phyloP scores from a whole-genome alignment of 768 basidiomycete species.

The Boletus vermiculosoides region DNA sequence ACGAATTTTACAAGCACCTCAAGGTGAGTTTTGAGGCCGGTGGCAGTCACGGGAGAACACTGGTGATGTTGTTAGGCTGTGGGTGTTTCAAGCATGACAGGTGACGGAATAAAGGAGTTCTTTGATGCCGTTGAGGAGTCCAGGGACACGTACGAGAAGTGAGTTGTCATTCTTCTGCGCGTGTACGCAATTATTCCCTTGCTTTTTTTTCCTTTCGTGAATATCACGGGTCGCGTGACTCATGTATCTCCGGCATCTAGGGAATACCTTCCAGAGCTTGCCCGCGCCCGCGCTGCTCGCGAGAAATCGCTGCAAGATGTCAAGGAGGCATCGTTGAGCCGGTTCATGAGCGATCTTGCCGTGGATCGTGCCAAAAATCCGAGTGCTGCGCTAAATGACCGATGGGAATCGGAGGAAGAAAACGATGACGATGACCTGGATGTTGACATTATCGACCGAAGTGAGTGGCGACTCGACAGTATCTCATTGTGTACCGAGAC shows the following conservation, averaged over 20 bases:
- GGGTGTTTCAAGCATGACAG: conserved; percentile 94
- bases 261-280: conserved; percentile 89
- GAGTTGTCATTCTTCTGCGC: conserved; percentile 23
- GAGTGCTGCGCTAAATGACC: conserved; percentile 50
- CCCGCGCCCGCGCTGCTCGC: conserved; percentile 61
- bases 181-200: not conserved
- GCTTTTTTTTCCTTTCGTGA: not conserved
- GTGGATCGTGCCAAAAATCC: conserved; percentile 72
- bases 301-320: conserved; percentile 61
- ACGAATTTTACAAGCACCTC: conserved; percentile 97
- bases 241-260: conserved; percentile 39
- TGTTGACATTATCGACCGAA: conserved; percentile 65
- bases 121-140: conserved; percentile 89
- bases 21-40: conserved; percentile 51
- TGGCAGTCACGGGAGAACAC: not conserved
- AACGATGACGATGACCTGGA: conserved; percentile 50
- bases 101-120: conserved; percentile 90
- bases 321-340: conserved; percentile 74
- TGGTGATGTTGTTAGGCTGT: conserved; percentile 61
- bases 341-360: conserved; percentile 76
- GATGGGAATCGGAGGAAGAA: conserved; percentile 61
- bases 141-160: conserved; percentile 87
- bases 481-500: conserved; percentile 1
- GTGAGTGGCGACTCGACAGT: conserved; percentile 42
- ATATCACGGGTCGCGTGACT: conserved; percentile 6